Base-by-base conservation (phyloP, 225 moss, liverwort and hornwort species). In the Anthoceros angustus region DNA sequence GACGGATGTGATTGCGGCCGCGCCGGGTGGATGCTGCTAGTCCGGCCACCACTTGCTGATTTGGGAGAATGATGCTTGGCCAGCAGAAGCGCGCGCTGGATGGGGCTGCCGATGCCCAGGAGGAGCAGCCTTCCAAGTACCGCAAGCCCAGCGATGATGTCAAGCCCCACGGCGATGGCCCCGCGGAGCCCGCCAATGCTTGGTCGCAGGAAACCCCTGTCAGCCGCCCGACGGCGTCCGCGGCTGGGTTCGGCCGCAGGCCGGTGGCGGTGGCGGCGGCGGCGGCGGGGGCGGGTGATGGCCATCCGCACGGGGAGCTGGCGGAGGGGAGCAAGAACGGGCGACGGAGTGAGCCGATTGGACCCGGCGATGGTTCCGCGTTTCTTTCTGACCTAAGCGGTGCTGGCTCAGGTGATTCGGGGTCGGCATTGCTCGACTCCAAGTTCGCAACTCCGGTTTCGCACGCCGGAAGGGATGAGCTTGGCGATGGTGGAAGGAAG, bases 61-160 rank as follows among this genome's bases (percentile, higher is more conserved):
- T 5, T 3, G n/a, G 55, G 4, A 6, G 55, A 18, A 55, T 55
- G 55, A 55, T 55, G 55, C 18, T 55, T 6, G 55, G 55, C 18
- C 55, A 15, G 23, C 55, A 55, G 10, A 55, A 55, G 55, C 55
- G 55, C n/a, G n/a, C 55, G 55, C 55, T 55, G 55, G 55, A 55
- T 8, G n/a, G 23, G 55, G 18, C 55, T 8, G 55, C 32, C 32
- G 32, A 32, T 32, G 32, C 4, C 2, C 32, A 32, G 32, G 32
- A 18, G 55, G 55, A 55, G 18, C 55, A 55, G 55, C 55, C 55
- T 18, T 18, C 55, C 55, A 55, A 55, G 55, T 55, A 55, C 55
- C 55, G 18, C 16, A 55, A 55, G 14, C 55, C 55, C n/a, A 55
- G 55, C 55, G 55, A 20, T 55, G 55, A 55, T 55, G 18, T 1